Evolutionary conservation across 1,284 basidiomycete genomes (phyloP).

Genomic region (Megacollybia platyphylla): DNA sequence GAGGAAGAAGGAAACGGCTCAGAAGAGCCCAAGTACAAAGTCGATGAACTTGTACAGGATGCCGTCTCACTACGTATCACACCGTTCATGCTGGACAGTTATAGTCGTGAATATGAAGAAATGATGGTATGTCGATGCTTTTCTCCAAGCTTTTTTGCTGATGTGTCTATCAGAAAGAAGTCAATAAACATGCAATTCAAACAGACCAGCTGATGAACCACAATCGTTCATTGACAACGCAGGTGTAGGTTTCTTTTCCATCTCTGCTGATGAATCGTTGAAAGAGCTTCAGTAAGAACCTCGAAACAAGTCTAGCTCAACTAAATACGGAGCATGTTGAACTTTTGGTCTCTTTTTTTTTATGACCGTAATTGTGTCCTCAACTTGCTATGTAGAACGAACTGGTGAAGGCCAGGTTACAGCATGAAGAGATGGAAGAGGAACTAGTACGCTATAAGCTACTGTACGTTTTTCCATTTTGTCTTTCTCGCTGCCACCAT

Average conservation of each 20-base stretch:
- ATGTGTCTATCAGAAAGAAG: slow-evolving; percentile 46
- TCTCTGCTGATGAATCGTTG: not conserved
- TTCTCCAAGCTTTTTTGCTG: slow-evolving; percentile 12
- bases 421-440: slow-evolving; percentile 82
- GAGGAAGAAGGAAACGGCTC: slow-evolving; percentile 15
- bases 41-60: slow-evolving; percentile 78
- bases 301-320: slow-evolving; percentile 69
- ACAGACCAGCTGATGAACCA: slow-evolving; percentile 69
- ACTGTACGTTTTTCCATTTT: slow-evolving; percentile 32
- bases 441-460: slow-evolving; percentile 89
- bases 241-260: slow-evolving; percentile 48
- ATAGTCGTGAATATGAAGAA: slow-evolving; percentile 81
- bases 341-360: slow-evolving; percentile 37
- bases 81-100: slow-evolving; percentile 85
- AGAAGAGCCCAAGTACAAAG: slow-evolving; percentile 35
- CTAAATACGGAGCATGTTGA: slow-evolving; percentile 74
- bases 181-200: slow-evolving; percentile 61
- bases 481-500: not conserved
- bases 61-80: slow-evolving; percentile 76
- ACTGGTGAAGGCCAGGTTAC: slow-evolving; percentile 75
- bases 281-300: slow-evolving; percentile 42
- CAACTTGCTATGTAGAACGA: slow-evolving; percentile 49
- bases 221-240: slow-evolving; percentile 65
- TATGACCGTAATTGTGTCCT: not conserved
- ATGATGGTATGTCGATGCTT: slow-evolving; percentile 21